phyloP scores from a whole-genome alignment of 805 yeast species.

The Lipomyces mesembrius region DNA sequence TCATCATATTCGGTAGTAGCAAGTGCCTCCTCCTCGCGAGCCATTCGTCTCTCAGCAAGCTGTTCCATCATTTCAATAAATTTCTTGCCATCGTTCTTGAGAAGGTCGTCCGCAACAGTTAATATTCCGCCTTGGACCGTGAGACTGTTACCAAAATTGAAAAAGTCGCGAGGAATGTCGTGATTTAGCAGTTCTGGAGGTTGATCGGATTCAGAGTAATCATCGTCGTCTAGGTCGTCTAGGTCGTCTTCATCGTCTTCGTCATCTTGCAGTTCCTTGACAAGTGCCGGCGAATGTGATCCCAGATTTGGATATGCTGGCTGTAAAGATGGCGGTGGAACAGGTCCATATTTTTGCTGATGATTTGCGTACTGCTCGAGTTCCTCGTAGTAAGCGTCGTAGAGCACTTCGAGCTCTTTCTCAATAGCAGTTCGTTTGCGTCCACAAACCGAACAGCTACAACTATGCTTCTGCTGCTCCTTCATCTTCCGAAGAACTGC shows the following conservation, averaged over 20 bases:
- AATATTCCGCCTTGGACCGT: slow-evolving; percentile 52
- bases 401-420: slow-evolving; percentile 73
- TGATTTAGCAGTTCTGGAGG: slow-evolving; percentile 26
- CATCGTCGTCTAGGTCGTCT: slow-evolving; percentile 37
- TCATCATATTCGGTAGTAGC: slow-evolving; percentile 45
- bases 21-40: slow-evolving; percentile 45
- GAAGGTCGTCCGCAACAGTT: slow-evolving; percentile 77
- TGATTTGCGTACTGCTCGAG: slow-evolving; percentile 46
- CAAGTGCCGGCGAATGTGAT: slow-evolving; percentile 24
- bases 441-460: slow-evolving; percentile 80
- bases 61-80: slow-evolving; percentile 81
- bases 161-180: slow-evolving; percentile 38
- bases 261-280: slow-evolving; percentile 28
- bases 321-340: slow-evolving; percentile 29
- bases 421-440: slow-evolving; percentile 72
- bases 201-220: slow-evolving; percentile 28
- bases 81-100: slow-evolving; percentile 75
- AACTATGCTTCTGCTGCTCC: slow-evolving; percentile 60
- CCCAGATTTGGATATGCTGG: slow-evolving; percentile 22
- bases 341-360: slow-evolving; percentile 37
- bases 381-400: slow-evolving; percentile 67
- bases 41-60: slow-evolving; percentile 60
- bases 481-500: slow-evolving; percentile 69
- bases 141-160: slow-evolving; percentile 43
- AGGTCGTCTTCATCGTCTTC: slow-evolving; percentile 35